phyloP scores from a whole-genome alignment of 2,329 filamentous ascomycete species.

The Diaporthe velutina region DNA sequence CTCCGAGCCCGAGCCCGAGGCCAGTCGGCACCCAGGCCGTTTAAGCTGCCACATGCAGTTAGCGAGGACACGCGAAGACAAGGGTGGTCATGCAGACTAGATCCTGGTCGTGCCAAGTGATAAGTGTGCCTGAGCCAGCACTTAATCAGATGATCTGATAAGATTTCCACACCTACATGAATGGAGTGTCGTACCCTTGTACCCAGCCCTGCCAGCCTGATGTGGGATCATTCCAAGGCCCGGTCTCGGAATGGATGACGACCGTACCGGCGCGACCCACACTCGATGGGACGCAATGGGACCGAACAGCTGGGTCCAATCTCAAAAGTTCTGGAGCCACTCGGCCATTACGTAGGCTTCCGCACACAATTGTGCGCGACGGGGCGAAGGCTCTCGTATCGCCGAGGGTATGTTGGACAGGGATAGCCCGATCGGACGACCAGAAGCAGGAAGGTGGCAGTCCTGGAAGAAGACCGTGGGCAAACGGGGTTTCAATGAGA shows the following conservation, averaged over 20 bases:
- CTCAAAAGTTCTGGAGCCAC: neutral
- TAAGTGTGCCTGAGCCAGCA: slow-evolving; percentile 39
- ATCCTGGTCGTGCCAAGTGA: slow-evolving; percentile 16
- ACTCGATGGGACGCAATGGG: neutral
- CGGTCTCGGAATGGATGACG: slow-evolving; percentile 13
- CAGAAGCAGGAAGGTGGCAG: neutral
- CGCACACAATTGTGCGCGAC: neutral
- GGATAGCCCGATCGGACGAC: neutral
- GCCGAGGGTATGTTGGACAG: neutral
- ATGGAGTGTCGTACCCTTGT: neutral
- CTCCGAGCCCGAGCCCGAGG: slow-evolving; percentile 8
- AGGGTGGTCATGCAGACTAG: slow-evolving; percentile 5
- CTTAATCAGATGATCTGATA: slow-evolving; percentile 62
- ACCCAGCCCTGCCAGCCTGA: neutral
- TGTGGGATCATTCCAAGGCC: slow-evolving; percentile 10
- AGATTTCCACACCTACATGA: slow-evolving; percentile 47
- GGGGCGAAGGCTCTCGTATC: neutral
- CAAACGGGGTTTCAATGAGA: too few relatives aligned
- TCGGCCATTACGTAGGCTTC: slow-evolving; percentile 27
- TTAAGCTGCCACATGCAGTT: slow-evolving; percentile 31
- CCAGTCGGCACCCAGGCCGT: slow-evolving; percentile 3
- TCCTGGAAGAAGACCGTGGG: neutral
- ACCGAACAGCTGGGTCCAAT: slow-evolving; percentile 13
- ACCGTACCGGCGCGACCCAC: neutral
- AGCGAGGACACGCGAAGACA: slow-evolving; percentile 13